A percentile compares a stretch with the other conserved stretches of the same genome.
phyloP scores from a whole-genome alignment of 495 filamentous ascomycete species.

The Apiosordaria backusii region DNA sequence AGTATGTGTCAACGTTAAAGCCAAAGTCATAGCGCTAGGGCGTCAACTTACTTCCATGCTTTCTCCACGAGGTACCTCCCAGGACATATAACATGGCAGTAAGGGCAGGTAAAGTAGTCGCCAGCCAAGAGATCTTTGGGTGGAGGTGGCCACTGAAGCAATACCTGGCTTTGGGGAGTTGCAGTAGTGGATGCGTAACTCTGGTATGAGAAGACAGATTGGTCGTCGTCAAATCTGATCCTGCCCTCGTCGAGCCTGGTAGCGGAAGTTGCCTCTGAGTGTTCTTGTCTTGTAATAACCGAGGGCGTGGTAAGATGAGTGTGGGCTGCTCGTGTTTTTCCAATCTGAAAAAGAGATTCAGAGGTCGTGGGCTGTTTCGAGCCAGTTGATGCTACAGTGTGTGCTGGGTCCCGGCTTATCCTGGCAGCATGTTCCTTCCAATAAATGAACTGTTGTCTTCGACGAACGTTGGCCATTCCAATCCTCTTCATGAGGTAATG shows the following conservation, averaged over 20 bases:
- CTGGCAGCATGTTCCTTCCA: constrained; percentile 24
- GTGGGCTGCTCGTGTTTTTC: background rate
- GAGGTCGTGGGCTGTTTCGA: background rate
- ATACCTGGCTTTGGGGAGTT: background rate
- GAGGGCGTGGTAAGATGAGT: background rate
- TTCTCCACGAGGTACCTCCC: constrained; percentile 9
- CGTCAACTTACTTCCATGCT: background rate
- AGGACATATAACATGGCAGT: constrained; percentile 26
- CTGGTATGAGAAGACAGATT: constrained; percentile 14
- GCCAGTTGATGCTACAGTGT: background rate
- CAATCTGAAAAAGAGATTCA: background rate
- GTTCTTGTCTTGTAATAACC: background rate
- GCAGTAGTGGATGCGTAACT: constrained; percentile 10
- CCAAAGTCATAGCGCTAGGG: too few species aligned
- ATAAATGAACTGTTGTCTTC: constrained; percentile 30
- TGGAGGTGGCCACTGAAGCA: constrained; percentile 8
- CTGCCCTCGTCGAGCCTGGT: background rate
- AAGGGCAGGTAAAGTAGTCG: constrained; percentile 23
- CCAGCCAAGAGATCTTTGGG: constrained; percentile 6
- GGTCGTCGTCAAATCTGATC: background rate
- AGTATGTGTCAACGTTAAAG: constrained; percentile 9
- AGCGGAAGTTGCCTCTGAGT: background rate
- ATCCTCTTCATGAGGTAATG: constrained; percentile 20
- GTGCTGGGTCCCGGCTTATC: background rate
- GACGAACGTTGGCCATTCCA: constrained; percentile 21